These are phyloP conservation scores for Morella rubra DNA, from an alignment of 306 rosid species.

Conservation along the genomic window DNA sequence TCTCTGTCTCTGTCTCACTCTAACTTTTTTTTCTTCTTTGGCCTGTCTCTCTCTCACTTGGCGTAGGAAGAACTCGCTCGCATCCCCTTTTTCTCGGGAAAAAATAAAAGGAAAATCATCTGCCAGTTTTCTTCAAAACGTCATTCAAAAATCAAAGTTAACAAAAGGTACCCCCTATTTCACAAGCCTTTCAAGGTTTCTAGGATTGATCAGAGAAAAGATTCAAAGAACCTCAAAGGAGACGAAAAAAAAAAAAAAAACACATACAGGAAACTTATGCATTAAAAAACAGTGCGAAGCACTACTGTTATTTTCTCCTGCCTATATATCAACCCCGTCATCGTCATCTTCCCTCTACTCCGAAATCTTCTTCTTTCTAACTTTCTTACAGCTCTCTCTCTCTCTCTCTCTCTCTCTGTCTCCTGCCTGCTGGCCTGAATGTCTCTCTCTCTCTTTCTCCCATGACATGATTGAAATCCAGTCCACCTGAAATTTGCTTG, in stretches of 20 bases:
- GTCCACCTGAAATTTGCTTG: conserved; percentile 2
- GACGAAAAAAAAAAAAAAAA: background rate
- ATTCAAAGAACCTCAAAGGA: conserved; percentile 35
- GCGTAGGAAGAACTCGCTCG: conserved; percentile 11
- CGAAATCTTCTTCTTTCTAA: conserved; percentile 1
- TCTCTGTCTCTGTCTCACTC: too few species aligned
- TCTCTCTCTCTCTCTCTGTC: background rate
- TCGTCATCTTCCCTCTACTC: background rate
- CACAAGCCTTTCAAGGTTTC: conserved; percentile 47
- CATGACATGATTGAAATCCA: conserved; percentile 14
- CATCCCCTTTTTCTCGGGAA: conserved; percentile 32
- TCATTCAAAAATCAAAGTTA: conserved; percentile 28
- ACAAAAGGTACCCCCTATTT: conserved; percentile 31
- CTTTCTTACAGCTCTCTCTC: background rate
- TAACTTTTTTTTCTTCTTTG: too few species aligned
- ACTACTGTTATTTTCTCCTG: conserved; percentile 45
- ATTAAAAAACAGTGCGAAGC: background rate
- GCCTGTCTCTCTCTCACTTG: background rate
- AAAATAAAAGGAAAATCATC: background rate
- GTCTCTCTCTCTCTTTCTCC: conserved; percentile 5
- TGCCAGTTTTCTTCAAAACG: conserved; percentile 30
- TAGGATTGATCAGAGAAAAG: conserved; percentile 54
- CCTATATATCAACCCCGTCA: conserved; percentile 23
- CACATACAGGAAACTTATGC: background rate
- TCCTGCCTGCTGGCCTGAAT: background rate